A percentile compares a stretch with the other conserved stretches of the same genome.
Conservation (phyloP, 1,139 yeast genomes). For the Kodamaea fungicola region DNA sequence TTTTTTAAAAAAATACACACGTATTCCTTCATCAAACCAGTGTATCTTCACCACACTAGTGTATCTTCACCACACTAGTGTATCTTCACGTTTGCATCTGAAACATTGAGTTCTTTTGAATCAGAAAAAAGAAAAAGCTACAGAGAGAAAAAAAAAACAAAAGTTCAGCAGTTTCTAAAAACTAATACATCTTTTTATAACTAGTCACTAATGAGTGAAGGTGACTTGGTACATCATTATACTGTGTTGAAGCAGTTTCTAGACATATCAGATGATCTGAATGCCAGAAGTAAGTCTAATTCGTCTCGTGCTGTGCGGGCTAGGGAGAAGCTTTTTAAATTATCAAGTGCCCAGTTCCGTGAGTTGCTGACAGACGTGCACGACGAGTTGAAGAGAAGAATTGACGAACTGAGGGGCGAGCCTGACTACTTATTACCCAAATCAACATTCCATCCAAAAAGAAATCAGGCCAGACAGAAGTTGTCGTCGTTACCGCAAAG, state of each 20-base stretch:
- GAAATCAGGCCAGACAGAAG: slow-evolving; percentile 94
- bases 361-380: slow-evolving; percentile 92
- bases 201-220: slow-evolving; percentile 25
- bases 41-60: too few relatives aligned
- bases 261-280: slow-evolving; percentile 48
- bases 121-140: too few relatives aligned
- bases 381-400: slow-evolving; percentile 81
- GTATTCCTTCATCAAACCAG: too few relatives aligned
- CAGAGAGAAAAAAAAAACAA: too few relatives aligned
- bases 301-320: slow-evolving; percentile 72
- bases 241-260: slow-evolving; percentile 51
- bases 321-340: slow-evolving; percentile 75
- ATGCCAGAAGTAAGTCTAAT: slow-evolving; percentile 38
- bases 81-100: too few relatives aligned
- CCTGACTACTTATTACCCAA: slow-evolving; percentile 67
- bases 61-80: too few relatives aligned
- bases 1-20: too few relatives aligned
- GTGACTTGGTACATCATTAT: slow-evolving; percentile 44
- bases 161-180: too few relatives aligned
- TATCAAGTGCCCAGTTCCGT: slow-evolving; percentile 79
- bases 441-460: slow-evolving; percentile 80
- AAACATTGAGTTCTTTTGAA: too few relatives aligned
- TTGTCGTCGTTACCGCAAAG: slow-evolving; percentile 78
- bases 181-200: too few relatives aligned
- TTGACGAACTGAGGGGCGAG: slow-evolving; percentile 50